These are phyloP conservation scores for Aspergillus aculeatus DNA, from an alignment of 2,329 filamentous ascomycete genomes.

Conservation along the genomic window DNA sequence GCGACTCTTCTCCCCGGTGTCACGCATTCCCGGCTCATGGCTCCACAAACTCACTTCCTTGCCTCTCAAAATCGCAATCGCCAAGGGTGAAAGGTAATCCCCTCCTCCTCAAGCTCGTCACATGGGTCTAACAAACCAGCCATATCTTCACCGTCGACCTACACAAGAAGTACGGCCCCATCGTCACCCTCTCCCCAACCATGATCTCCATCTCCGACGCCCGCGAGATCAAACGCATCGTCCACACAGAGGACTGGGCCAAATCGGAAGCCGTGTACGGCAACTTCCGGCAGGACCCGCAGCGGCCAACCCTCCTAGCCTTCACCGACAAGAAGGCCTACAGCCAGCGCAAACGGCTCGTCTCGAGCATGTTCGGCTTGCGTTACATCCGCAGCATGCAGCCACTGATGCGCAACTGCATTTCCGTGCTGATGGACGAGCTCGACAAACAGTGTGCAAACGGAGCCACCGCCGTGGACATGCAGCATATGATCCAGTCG, in stretches of 20 bases:
- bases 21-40: background rate
- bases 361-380: background rate
- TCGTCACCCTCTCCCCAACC: background rate
- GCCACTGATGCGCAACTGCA: background rate
- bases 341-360: background rate
- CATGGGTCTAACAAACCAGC: background rate
- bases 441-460: background rate
- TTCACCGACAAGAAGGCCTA: constrained; percentile 3
- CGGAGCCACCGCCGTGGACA: background rate
- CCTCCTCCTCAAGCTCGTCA: background rate
- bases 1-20: background rate
- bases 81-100: background rate
- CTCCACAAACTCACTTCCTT: background rate
- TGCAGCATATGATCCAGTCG: constrained; percentile 1
- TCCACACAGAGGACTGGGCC: background rate
- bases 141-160: background rate
- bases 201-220: background rate
- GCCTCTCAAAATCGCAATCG: background rate
- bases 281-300: constrained; percentile 1
- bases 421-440: background rate
- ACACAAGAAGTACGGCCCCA: background rate
- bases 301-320: background rate
- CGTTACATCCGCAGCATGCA: constrained; percentile 2
- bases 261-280: background rate
- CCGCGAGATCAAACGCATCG: background rate